Conservation (phyloP, 2,329 filamentous ascomycete genomes). For the Cryphonectria carpinicola region DNA sequence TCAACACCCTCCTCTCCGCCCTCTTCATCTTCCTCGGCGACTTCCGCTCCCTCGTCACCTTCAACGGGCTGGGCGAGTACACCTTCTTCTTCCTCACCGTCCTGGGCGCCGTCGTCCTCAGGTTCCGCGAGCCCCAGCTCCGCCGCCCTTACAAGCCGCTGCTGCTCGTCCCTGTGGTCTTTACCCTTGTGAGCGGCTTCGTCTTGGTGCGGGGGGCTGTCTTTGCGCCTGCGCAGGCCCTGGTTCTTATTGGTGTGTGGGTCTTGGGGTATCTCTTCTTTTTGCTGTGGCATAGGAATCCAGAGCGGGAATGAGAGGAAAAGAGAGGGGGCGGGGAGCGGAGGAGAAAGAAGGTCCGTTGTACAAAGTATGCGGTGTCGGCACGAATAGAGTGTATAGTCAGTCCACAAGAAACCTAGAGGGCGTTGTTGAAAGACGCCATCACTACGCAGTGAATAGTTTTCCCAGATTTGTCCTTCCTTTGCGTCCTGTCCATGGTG, state of each 20-base stretch:
- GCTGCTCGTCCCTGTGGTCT: conserved; percentile 54
- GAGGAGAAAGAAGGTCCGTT: too few species aligned
- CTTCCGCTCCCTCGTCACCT: conserved; percentile 64
- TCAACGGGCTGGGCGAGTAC: conserved; percentile 63
- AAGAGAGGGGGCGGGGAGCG: too few species aligned
- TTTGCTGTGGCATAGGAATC: conserved; percentile 21
- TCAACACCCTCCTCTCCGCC: conserved; percentile 53
- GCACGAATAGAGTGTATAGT: too few species aligned
- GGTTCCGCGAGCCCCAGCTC: conserved; percentile 59
- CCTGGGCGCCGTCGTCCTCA: conserved; percentile 59
- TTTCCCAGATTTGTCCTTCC: not conserved
- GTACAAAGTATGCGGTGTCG: too few species aligned
- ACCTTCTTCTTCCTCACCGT: conserved; percentile 69
- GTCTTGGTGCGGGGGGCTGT: conserved; percentile 62
- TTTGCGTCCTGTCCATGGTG: not conserved
- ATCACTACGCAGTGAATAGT: not conserved
- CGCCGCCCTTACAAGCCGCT: conserved; percentile 59
- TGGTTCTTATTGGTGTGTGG: conserved; percentile 57
- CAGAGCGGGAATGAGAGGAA: not conserved
- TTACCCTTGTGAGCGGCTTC: conserved; percentile 62
- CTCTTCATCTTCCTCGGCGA: conserved; percentile 64
- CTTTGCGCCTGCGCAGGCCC: conserved; percentile 59
- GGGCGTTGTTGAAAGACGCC: not conserved
- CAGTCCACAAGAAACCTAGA: too few species aligned
- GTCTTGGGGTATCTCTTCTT: conserved; percentile 52